Conservation (phyloP, 164 flowering plant genomes). For the Vitis vinifera region ASM3070453v1 NC_081808.1:21751501-21752000, state of each 20-base stretch:
- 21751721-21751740: too few relatives aligned
- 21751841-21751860: not conserved
- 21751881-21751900: not conserved
- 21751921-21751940: slow-evolving; percentile 75
- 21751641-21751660: too few relatives aligned
- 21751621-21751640: not conserved
- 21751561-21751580: not conserved
- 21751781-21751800: too few relatives aligned
- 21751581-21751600: not conserved
- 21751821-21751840: too few relatives aligned
- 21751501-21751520: not conserved
- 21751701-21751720: too few relatives aligned
- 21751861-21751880: not conserved
- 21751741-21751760: too few relatives aligned
- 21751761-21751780: too few relatives aligned
- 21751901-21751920: not conserved
- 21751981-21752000: slow-evolving; percentile 74
- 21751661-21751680: too few relatives aligned
- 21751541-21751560: not conserved
- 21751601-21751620: slow-evolving; percentile 1
- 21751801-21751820: too few relatives aligned
- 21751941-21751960: slow-evolving; percentile 91
- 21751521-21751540: not conserved
- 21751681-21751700: too few relatives aligned
- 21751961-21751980: slow-evolving; percentile 95